Evolutionary conservation across 352 stramenopile genomes (phyloP).

Genomic region (Globisporangium middletonii): DNA sequence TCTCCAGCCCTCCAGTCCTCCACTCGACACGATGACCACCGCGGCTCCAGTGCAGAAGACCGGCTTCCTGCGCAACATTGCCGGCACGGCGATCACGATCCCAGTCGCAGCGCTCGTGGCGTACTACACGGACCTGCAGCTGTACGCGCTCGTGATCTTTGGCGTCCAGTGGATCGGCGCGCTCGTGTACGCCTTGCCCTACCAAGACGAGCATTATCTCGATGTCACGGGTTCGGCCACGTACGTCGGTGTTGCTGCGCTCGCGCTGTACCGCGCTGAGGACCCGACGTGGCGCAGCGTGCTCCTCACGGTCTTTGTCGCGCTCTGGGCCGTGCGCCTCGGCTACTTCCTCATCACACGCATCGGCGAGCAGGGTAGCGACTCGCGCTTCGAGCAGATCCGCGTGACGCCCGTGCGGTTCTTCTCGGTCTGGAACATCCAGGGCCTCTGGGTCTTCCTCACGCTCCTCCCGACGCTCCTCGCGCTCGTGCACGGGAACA

Average conservation of each 20-base stretch:
- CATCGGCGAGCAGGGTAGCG: constrained; percentile 51
- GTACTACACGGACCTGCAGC: constrained; percentile 30
- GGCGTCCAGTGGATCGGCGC: constrained; percentile 55
- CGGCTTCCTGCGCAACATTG: constrained; percentile 37
- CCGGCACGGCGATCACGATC: constrained; percentile 29
- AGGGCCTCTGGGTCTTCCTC: constrained; percentile 74
- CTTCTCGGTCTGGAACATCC: constrained; percentile 70
- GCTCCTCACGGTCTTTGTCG: constrained; percentile 53
- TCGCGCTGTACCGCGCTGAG: constrained; percentile 25
- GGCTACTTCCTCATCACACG: constrained; percentile 67
- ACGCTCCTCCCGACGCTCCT: constrained; percentile 62
- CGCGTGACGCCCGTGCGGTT: constrained; percentile 54
- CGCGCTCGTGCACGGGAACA: constrained; percentile 26
- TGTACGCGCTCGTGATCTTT: constrained; percentile 42
- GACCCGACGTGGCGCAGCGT: constrained; percentile 38
- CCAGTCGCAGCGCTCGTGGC: constrained; percentile 30
- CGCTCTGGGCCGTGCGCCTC: constrained; percentile 61
- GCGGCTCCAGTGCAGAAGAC: constrained; percentile 12
- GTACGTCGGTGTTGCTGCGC: constrained; percentile 41
- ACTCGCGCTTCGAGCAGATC: constrained; percentile 70
- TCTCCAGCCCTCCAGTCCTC: too few relatives aligned
- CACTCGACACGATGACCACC: constrained; percentile 1
- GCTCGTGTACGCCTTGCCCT: constrained; percentile 49
- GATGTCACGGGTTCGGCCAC: constrained; percentile 70
- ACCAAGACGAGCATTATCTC: constrained; percentile 68